A percentile compares a stretch with the other conserved stretches of the same genome.
phyloP scores from a whole-genome alignment of 2,329 filamentous ascomycete species.

The Xylariaceae sp. region DNA sequence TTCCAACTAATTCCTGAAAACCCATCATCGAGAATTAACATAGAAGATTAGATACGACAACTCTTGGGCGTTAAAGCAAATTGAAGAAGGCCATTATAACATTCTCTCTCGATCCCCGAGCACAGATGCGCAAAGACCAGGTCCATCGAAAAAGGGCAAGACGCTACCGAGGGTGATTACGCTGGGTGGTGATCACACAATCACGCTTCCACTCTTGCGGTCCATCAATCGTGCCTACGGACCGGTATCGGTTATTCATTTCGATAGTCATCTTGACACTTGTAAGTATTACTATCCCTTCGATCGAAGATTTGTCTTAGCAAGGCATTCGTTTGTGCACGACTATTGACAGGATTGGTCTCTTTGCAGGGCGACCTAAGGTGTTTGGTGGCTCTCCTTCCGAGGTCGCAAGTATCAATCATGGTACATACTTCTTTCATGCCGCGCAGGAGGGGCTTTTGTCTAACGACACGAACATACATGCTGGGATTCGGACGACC shows the following conservation, averaged over 20 bases:
- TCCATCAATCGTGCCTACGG: conserved; percentile 61
- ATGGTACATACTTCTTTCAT: conserved; percentile 88
- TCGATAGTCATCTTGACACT: conserved; percentile 65
- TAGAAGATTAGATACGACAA: conserved; percentile 67
- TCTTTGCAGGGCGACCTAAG: conserved; percentile 71
- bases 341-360: conserved; percentile 19
- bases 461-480: conserved; percentile 80
- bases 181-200: conserved; percentile 63
- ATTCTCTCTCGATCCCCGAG: conserved; percentile 69
- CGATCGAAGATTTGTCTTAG: neutral
- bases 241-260: conserved; percentile 60
- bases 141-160: conserved; percentile 68
- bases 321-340: neutral
- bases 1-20: neutral
- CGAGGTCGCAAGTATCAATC: conserved; percentile 74
- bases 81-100: conserved; percentile 78
- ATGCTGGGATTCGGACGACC: conserved; percentile 82
- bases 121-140: conserved; percentile 64
- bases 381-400: conserved; percentile 82
- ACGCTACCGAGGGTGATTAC: conserved; percentile 81
- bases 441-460: conserved; percentile 75
- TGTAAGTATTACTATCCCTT: conserved; percentile 47
- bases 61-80: conserved; percentile 75
- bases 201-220: conserved; percentile 57
- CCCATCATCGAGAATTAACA: conserved; percentile 1